Percentiles rank a stretch among this genome's conserved stretches.
These are phyloP conservation scores for Nosema bombycis DNA, from an alignment of 371 early-diverging fungal species.

Conservation along the genomic window DNA sequence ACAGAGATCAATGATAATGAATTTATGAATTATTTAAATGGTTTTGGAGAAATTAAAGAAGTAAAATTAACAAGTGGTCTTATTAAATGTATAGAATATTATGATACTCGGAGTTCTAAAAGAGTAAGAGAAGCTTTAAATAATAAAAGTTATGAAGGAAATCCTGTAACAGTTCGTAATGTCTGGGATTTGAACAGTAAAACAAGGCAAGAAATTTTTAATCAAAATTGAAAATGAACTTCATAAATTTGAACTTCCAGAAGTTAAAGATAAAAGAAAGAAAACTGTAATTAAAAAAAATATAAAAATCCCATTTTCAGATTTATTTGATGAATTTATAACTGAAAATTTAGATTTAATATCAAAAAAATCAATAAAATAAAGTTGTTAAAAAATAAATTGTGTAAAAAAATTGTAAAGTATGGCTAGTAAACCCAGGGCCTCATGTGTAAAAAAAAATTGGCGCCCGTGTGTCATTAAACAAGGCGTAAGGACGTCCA, in stretches of 20 bases:
- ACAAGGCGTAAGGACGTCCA: too few species aligned
- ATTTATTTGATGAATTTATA: constrained; percentile 27
- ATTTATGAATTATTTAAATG: constrained; percentile 28
- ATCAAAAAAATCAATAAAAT: background rate
- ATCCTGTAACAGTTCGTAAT: constrained; percentile 22
- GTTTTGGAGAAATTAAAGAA: constrained; percentile 57
- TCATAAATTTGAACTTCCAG: background rate
- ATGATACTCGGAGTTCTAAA: constrained; percentile 53
- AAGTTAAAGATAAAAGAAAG: background rate
- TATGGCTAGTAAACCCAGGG: too few species aligned
- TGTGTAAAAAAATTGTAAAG: too few species aligned
- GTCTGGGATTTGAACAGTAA: constrained; percentile 57
- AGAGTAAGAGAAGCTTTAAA: constrained; percentile 47
- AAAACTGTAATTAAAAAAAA: background rate
- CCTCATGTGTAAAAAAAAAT: too few species aligned
- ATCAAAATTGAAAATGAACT: constrained; percentile 3
- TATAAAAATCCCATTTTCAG: constrained; percentile 13
- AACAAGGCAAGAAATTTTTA: constrained; percentile 43
- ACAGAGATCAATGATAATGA: constrained; percentile 30
- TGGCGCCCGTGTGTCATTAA: too few species aligned
- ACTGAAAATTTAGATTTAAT: constrained; percentile 19
- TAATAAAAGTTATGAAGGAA: constrained; percentile 21
- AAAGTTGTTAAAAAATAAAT: background rate
- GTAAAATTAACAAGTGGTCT: constrained; percentile 44
- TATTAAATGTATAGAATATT: constrained; percentile 62